phyloP scores from a whole-genome alignment of 2,329 filamentous ascomycete genomes.

The Talaromyces sp. region DNA sequence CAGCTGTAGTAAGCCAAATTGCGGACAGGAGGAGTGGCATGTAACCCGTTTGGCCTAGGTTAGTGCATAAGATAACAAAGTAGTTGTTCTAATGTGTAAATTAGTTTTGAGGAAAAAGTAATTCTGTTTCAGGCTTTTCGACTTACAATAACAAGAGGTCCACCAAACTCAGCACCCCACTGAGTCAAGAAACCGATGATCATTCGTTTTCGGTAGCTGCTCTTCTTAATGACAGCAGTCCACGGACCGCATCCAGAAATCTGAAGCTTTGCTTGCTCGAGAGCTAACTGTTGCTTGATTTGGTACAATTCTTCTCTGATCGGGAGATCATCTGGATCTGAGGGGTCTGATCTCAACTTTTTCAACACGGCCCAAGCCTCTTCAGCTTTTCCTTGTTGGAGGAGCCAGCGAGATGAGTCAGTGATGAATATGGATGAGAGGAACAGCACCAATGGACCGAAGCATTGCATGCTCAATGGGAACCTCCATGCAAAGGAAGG shows the following conservation, averaged over 20 bases:
- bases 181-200: constrained; percentile 49
- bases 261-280: constrained; percentile 39
- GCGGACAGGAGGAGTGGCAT: constrained; percentile 42
- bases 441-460: constrained; percentile 37
- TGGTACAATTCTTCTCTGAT: constrained; percentile 46
- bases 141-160: constrained; percentile 42
- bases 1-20: constrained; percentile 42
- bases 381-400: constrained; percentile 41
- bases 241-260: constrained; percentile 36
- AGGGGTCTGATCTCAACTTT: constrained; percentile 32
- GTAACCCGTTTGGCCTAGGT: constrained; percentile 37
- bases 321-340: constrained; percentile 36
- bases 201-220: constrained; percentile 48
- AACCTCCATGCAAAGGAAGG: constrained; percentile 43
- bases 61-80: constrained; percentile 40
- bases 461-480: constrained; percentile 37
- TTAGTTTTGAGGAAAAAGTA: not conserved
- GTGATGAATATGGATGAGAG: constrained; percentile 39
- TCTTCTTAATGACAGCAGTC: constrained; percentile 43
- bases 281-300: constrained; percentile 41
- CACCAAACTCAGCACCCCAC: constrained; percentile 51
- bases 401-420: constrained; percentile 46
- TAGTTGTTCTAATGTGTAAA: constrained; percentile 38
- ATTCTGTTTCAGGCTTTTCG: not conserved
- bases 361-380: constrained; percentile 42